Conservation (phyloP, 345 rosid genomes). For the Sisymbrium irio region DNA sequence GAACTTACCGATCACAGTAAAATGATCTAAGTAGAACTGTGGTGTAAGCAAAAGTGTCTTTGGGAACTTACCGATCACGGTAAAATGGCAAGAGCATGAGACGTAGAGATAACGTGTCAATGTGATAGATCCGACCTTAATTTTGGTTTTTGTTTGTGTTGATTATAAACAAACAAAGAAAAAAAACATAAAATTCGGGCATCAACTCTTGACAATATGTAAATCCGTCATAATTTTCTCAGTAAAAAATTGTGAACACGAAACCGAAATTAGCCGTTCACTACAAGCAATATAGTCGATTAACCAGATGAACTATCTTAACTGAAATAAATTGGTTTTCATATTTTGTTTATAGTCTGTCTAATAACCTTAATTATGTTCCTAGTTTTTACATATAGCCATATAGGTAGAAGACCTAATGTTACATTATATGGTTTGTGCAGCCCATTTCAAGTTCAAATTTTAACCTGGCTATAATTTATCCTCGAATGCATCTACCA, state of each 20-base stretch:
- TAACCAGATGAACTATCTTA: not conserved
- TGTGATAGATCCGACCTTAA: not conserved
- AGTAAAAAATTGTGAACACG: too few relatives aligned
- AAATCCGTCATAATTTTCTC: too few relatives aligned
- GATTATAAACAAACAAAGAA: not conserved
- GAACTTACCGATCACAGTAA: too few relatives aligned
- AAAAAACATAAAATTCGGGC: too few relatives aligned
- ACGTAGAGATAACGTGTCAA: conserved; percentile 14
- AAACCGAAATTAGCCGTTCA: too few relatives aligned
- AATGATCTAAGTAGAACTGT: not conserved
- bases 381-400: not conserved
- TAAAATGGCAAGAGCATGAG: conserved; percentile 14
- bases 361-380: not conserved
- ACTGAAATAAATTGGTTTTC: not conserved
- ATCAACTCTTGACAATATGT: too few relatives aligned
- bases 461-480: not conserved
- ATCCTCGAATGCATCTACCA: not conserved
- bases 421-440: not conserved
- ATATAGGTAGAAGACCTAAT: too few relatives aligned
- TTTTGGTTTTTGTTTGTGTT: not conserved
- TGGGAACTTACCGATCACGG: conserved; percentile 16
- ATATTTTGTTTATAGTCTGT: not conserved
- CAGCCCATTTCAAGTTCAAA: not conserved
- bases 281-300: not conserved
- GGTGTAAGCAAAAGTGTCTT: conserved; percentile 15